A percentile compares a stretch with the other conserved stretches of the same genome.
phyloP scores from a whole-genome alignment of 2,329 filamentous ascomycete species.

The Ceratocystis diversiconidia region DNA sequence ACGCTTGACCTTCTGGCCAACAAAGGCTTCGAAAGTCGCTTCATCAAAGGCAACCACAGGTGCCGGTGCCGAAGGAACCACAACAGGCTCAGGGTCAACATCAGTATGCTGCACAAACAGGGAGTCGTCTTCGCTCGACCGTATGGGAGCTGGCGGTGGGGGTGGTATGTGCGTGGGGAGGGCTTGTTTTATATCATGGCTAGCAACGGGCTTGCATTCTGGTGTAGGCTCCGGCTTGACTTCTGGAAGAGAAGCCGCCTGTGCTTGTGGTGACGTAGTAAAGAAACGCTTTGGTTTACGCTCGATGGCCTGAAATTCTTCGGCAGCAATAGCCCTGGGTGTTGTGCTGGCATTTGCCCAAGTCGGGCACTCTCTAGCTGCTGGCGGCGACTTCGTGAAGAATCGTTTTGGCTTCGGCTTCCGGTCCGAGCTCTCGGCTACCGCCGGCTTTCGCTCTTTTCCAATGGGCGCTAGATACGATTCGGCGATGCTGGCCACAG shows the following conservation, averaged over 20 bases:
- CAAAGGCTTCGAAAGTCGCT: slow-evolving; percentile 42
- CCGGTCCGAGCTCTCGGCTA: not conserved
- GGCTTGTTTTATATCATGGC: not conserved
- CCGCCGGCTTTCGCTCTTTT: not conserved
- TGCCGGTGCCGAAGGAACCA: not conserved
- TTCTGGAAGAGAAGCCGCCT: not conserved
- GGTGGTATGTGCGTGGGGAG: not conserved
- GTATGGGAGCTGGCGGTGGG: not conserved
- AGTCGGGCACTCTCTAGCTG: not conserved
- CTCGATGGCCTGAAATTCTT: not conserved
- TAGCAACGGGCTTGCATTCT: not conserved
- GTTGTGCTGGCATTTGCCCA: too few relatives aligned
- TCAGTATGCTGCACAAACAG: slow-evolving; percentile 12
- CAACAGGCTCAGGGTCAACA: not conserved
- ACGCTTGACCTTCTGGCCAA: slow-evolving; percentile 41
- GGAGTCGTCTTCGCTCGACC: slow-evolving; percentile 8
- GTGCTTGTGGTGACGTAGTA: not conserved
- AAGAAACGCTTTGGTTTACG: slow-evolving; percentile 1
- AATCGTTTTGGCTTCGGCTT: slow-evolving; percentile 9
- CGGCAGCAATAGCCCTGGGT: too few relatives aligned
- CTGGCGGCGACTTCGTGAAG: not conserved
- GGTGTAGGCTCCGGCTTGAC: not conserved
- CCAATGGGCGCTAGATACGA: slow-evolving; percentile 13
- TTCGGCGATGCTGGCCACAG: not conserved
- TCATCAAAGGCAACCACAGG: slow-evolving; percentile 36